Percentiles rank a stretch among this genome's conserved stretches.
Conservation (phyloP, 2,329 filamentous ascomycete species). For the Phyllosticta citribraziliensis region DNA sequence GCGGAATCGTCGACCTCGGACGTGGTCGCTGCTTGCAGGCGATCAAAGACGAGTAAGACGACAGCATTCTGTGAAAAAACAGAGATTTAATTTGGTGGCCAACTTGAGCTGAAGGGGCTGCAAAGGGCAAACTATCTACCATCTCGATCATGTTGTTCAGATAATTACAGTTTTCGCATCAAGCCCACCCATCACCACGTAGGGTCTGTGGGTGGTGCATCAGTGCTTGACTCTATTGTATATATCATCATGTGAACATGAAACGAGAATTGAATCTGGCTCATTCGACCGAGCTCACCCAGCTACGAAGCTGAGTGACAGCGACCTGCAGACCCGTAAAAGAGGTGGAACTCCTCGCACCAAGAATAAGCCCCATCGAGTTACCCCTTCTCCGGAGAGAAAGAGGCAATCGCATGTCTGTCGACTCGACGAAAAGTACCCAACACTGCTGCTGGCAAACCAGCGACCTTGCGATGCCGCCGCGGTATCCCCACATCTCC, state of each 20-base stretch:
- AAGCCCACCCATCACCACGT: slow-evolving; percentile 30
- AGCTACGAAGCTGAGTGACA: slow-evolving; percentile 13
- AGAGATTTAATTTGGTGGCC: neutral
- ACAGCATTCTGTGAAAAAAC: no score
- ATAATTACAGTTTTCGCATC: slow-evolving; percentile 25
- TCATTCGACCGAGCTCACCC: slow-evolving; percentile 57
- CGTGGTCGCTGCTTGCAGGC: neutral
- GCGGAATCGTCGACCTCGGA: neutral
- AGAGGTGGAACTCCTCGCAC: slow-evolving; percentile 67
- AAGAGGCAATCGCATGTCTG: slow-evolving; percentile 95
- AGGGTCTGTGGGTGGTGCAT: slow-evolving; percentile 43
- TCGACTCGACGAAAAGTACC: slow-evolving; percentile 82
- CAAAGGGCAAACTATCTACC: neutral
- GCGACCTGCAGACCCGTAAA: slow-evolving; percentile 37
- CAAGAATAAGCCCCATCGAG: slow-evolving; percentile 99
- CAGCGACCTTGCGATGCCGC: slow-evolving; percentile 11
- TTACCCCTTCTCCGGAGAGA: slow-evolving; percentile 53
- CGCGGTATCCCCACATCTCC: slow-evolving; percentile 23
- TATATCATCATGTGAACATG: slow-evolving; percentile 76
- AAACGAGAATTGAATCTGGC: slow-evolving; percentile 44
- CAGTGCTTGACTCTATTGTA: slow-evolving; percentile 99
- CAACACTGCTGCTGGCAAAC: slow-evolving; percentile 23
- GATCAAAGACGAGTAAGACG: no score
- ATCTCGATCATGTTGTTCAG: slow-evolving; percentile 33
- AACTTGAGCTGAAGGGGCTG: neutral